A percentile compares a stretch with the other conserved stretches of the same genome.
Conservation (phyloP, 371 early-diverging fungal species). For the Dichotomocladium elegans region DNA sequence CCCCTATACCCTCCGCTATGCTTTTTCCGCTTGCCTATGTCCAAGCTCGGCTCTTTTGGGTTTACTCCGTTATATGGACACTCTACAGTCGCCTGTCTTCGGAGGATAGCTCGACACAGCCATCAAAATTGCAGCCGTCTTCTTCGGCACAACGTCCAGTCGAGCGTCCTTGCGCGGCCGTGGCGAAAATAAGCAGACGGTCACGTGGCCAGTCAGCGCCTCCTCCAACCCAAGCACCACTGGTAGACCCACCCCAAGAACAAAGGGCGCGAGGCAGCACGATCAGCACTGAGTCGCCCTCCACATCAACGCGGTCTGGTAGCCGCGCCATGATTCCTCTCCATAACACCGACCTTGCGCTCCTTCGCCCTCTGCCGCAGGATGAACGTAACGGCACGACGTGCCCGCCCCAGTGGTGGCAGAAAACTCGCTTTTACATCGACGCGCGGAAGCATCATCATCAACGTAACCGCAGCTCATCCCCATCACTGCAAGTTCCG, state of each 20-base stretch:
- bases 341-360: neutral
- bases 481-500: no score
- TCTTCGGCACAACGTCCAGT: no score
- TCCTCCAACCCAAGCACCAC: neutral
- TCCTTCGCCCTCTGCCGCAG: conserved; percentile 3
- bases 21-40: conserved; percentile 10
- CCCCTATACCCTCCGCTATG: neutral
- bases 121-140: no score
- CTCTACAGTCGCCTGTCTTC: conserved; percentile 4
- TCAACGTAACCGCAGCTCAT: neutral
- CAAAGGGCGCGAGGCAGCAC: conserved; percentile 3
- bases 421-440: conserved; percentile 15
- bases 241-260: neutral
- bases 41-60: conserved; percentile 15
- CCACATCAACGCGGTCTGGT: no score
- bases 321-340: no score
- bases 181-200: neutral
- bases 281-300: neutral
- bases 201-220: neutral
- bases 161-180: no score
- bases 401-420: conserved; percentile 18
- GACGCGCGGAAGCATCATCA: conserved; percentile 1
- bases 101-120: neutral
- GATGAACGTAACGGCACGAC: conserved; percentile 15
- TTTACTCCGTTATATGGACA: conserved; percentile 15